A percentile compares a stretch with the other conserved stretches of the same genome.
Conservation (phyloP, 2,329 filamentous ascomycete species). For the Didymella keratinophila region DNA sequence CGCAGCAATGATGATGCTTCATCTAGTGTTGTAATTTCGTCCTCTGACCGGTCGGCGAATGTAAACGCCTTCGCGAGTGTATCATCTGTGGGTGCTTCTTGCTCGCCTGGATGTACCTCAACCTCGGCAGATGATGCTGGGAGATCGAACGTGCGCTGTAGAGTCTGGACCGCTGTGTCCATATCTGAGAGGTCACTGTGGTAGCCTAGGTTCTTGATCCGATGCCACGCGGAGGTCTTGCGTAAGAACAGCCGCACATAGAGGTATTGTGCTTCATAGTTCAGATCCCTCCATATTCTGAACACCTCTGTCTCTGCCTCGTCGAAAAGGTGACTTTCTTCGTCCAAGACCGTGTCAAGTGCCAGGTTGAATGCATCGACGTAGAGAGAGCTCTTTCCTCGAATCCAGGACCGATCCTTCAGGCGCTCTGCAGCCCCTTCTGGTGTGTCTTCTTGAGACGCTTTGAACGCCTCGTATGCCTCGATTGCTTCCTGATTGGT, state of each 20-base stretch:
- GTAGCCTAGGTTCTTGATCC: slow-evolving; percentile 78
- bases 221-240: slow-evolving; percentile 91
- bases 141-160: slow-evolving; percentile 68
- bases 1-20: slow-evolving; percentile 82
- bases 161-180: slow-evolving; percentile 66
- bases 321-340: slow-evolving; percentile 88
- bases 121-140: slow-evolving; percentile 55
- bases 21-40: slow-evolving; percentile 77
- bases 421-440: slow-evolving; percentile 58
- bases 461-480: slow-evolving; percentile 76
- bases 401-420: slow-evolving; percentile 70
- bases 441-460: slow-evolving; percentile 58
- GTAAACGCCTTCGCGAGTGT: slow-evolving; percentile 67
- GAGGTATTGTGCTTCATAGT: slow-evolving; percentile 90
- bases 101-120: slow-evolving; percentile 57
- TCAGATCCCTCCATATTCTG: slow-evolving; percentile 72
- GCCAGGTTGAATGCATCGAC: slow-evolving; percentile 97
- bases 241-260: slow-evolving; percentile 93
- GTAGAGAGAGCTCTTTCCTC: slow-evolving; percentile 87
- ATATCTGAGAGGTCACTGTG: slow-evolving; percentile 83
- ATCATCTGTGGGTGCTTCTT: slow-evolving; percentile 57
- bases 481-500: slow-evolving; percentile 76
- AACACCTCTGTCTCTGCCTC: slow-evolving; percentile 81
- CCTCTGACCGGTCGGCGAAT: slow-evolving; percentile 81
- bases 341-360: slow-evolving; percentile 84